Evolutionary conservation across 2,329 filamentous ascomycete genomes (phyloP).

Genomic region (Acrocalymma vagum): DNA sequence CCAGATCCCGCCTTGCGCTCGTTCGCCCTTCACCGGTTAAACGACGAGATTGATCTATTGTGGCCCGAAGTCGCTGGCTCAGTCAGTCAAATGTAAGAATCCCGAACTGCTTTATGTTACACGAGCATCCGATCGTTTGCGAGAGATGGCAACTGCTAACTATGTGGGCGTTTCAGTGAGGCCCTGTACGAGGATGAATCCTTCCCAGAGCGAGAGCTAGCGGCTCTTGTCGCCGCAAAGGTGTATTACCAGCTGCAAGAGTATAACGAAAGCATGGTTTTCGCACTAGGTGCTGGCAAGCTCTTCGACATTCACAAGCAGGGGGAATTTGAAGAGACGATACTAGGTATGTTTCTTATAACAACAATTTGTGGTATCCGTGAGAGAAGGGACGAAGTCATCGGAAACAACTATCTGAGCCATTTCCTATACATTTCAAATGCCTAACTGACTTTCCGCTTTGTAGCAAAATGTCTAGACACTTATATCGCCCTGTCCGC

Average conservation of each 20-base stretch:
- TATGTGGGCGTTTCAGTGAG: conserved; percentile 70
- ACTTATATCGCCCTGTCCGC: conserved; percentile 89
- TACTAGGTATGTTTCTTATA: conserved; percentile 72
- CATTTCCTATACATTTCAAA: not conserved
- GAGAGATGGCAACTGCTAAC: conserved; percentile 32
- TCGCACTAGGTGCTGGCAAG: conserved; percentile 92
- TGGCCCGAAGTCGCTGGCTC: conserved; percentile 97
- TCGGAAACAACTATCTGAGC: too few relatives aligned
- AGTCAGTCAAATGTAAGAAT: conserved; percentile 87
- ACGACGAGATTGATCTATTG: conserved; percentile 94
- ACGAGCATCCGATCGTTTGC: not conserved
- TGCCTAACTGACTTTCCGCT: conserved; percentile 15
- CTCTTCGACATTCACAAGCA: conserved; percentile 91
- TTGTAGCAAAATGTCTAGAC: conserved; percentile 86
- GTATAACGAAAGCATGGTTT: conserved; percentile 99
- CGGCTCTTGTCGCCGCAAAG: conserved; percentile 93
- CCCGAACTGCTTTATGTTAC: conserved; percentile 1
- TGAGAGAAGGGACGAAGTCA: too few relatives aligned
- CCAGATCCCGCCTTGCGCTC: conserved; percentile 93
- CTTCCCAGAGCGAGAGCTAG: conserved; percentile 92
- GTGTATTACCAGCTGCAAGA: conserved; percentile 99
- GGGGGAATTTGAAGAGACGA: conserved; percentile 98
- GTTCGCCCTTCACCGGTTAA: conserved; percentile 93
- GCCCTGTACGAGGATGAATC: conserved; percentile 95
- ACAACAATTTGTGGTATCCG: conserved; percentile 4